Percentiles rank a stretch among this genome's conserved stretches.
These are phyloP conservation scores for Pythium dissimile DNA, from an alignment of 352 stramenopile species.

Conservation along the genomic window DNA sequence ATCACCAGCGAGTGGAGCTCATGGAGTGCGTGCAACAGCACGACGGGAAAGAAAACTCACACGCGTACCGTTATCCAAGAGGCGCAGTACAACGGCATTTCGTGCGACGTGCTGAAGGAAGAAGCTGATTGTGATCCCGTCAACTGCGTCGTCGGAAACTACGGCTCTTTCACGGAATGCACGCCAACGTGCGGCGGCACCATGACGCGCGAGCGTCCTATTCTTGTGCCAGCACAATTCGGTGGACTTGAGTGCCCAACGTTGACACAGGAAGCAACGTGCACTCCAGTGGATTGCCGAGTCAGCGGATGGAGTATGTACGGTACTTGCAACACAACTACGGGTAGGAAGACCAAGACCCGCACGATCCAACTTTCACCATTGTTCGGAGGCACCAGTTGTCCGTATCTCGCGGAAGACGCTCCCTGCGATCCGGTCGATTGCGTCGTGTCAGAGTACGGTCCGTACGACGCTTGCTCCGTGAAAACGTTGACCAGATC, in stretches of 20 bases:
- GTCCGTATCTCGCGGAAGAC: background rate
- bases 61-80: conserved; percentile 28
- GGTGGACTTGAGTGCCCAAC: conserved; percentile 37
- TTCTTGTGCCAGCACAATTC: conserved; percentile 33
- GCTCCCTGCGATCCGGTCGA: conserved; percentile 4
- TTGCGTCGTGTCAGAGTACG: conserved; percentile 33
- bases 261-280: conserved; percentile 31
- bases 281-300: conserved; percentile 37
- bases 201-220: conserved; percentile 30
- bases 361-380: conserved; percentile 20
- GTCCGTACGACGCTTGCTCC: conserved; percentile 35
- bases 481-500: conserved; percentile 38
- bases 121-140: conserved; percentile 33
- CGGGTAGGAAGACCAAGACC: conserved; percentile 22
- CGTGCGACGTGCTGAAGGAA: conserved; percentile 35
- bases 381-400: background rate
- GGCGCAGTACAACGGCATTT: conserved; percentile 34
- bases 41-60: conserved; percentile 29
- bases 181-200: conserved; percentile 3
- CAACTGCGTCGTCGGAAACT: conserved; percentile 24
- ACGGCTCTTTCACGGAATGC: conserved; percentile 1
- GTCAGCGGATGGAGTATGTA: conserved; percentile 37
- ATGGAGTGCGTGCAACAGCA: conserved; percentile 43
- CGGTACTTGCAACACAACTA: conserved; percentile 33
- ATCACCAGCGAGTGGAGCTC: conserved; percentile 31